Conservation (phyloP, 2,329 filamentous ascomycete genomes). For the Phoma herbarum region DNA sequence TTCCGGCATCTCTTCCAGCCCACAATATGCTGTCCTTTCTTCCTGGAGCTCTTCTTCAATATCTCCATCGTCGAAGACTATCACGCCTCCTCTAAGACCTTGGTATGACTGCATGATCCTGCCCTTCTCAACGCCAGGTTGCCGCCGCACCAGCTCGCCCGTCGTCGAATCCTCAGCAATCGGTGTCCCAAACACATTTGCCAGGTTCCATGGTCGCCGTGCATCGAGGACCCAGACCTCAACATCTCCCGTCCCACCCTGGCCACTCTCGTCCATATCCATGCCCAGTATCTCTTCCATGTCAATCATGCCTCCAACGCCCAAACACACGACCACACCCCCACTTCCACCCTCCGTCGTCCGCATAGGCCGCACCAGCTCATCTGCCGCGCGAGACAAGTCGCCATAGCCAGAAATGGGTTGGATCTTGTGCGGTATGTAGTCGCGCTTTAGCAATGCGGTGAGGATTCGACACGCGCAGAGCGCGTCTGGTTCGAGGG, state of each 20-base stretch:
- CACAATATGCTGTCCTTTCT: slow-evolving; percentile 84
- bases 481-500: slow-evolving; percentile 92
- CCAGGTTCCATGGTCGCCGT: slow-evolving; percentile 91
- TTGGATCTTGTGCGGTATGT: slow-evolving; percentile 96
- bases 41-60: slow-evolving; percentile 80
- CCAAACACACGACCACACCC: slow-evolving; percentile 89
- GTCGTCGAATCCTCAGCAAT: slow-evolving; percentile 56
- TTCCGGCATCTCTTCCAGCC: slow-evolving; percentile 90
- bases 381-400: slow-evolving; percentile 78
- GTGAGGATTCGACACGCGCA: slow-evolving; percentile 96
- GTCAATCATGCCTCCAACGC: slow-evolving; percentile 91
- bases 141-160: slow-evolving; percentile 60
- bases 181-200: slow-evolving; percentile 85
- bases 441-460: slow-evolving; percentile 93
- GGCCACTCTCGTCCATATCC: slow-evolving; percentile 71
- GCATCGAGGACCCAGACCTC: slow-evolving; percentile 96
- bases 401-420: slow-evolving; percentile 93
- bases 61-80: slow-evolving; percentile 96
- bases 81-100: slow-evolving; percentile 82
- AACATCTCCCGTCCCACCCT: slow-evolving; percentile 76
- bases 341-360: slow-evolving; percentile 83
- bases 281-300: slow-evolving; percentile 81
- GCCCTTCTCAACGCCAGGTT: slow-evolving; percentile 75
- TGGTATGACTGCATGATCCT: slow-evolving; percentile 76
- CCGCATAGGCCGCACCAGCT: slow-evolving; percentile 87